Evolutionary conservation across 2,329 filamentous ascomycete genomes (phyloP).

Genomic region (Diplodia seriata): DNA sequence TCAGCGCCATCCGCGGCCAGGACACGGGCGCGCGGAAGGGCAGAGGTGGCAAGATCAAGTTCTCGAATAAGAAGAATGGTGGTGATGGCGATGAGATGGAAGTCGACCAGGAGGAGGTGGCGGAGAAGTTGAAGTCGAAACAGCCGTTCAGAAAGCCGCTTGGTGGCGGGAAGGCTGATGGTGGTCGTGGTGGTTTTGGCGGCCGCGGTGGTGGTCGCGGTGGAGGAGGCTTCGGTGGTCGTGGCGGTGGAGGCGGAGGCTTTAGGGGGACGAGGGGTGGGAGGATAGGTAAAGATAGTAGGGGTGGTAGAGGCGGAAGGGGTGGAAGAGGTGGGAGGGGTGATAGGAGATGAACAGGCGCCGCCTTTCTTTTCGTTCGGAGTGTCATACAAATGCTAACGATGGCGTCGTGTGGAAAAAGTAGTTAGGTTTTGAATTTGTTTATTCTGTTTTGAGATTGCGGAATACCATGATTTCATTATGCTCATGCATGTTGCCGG

Average conservation of each 20-base stretch:
- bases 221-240: constrained; percentile 33
- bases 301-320: constrained; percentile 26
- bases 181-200: constrained; percentile 34
- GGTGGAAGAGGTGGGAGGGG: constrained; percentile 16
- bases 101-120: constrained; percentile 50
- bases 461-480: constrained; percentile 25
- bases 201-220: constrained; percentile 13
- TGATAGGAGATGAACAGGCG: constrained; percentile 23
- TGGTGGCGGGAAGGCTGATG: constrained; percentile 38
- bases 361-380: constrained; percentile 2
- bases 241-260: constrained; percentile 29
- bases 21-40: constrained; percentile 65
- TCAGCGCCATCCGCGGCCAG: constrained; percentile 65
- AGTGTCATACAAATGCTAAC: not conserved
- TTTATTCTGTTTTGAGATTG: constrained; percentile 10
- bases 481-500: not conserved
- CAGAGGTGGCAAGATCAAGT: constrained; percentile 64
- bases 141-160: constrained; percentile 46
- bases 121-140: constrained; percentile 44
- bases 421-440: constrained; percentile 4
- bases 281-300: constrained; percentile 25
- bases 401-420: constrained; percentile 14
- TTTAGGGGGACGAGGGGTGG: constrained; percentile 43
- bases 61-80: constrained; percentile 57
- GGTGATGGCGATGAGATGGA: constrained; percentile 54